Base-by-base conservation (phyloP, 345 rosid species). In the Syzygium oleosum region DNA sequence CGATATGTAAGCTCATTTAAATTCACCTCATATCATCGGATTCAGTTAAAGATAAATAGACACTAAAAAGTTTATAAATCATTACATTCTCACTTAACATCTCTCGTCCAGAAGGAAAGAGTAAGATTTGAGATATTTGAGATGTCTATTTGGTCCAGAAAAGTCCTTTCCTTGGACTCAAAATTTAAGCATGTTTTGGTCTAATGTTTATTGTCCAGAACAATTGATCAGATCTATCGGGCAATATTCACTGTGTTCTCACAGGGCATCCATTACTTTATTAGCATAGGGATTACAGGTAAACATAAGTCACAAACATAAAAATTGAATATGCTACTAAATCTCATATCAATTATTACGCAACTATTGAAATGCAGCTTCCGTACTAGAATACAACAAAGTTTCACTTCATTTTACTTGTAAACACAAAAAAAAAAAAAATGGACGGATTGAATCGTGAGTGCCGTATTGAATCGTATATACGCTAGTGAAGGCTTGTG, bases 51-150 rank as follows among this genome's bases (percentile, higher is more conserved):
- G 55, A 53, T 53, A 53, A 17, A 53, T 53, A 7, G 55, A 53
- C 21, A 53, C 8, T 16, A 53, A 16, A 53, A 15, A 53, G 55
- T 53, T 53, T 3, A 16, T 3, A 16, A 53, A 22, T 17, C 7
- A 6, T 53, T 17, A 16, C 8, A 43, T 43, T 43, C 0, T 27
- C 31, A 16, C 19, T 61, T 12, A 61, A 13, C 0, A 0, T 3
- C n/a, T 19, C 73, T n/a, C 14, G 6, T 61, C 34, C 73, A n/a
- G n/a, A 13, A 0, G 38, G 19, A 12, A 61, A 61, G 73, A 61
- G 15, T 6, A n/a, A 6, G 9, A n/a, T 61, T n/a, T n/a, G 9
- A 61, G 38, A 61, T 16, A 19, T 61, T 61, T 19, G 0, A 61
- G 73, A n/a, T 61, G 5, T 61, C 31, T 61, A 14, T 52, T 52